Evolutionary conservation across 148 eudicot species (phyloP).

Genomic region (Euryodendron excelsum): DNA sequence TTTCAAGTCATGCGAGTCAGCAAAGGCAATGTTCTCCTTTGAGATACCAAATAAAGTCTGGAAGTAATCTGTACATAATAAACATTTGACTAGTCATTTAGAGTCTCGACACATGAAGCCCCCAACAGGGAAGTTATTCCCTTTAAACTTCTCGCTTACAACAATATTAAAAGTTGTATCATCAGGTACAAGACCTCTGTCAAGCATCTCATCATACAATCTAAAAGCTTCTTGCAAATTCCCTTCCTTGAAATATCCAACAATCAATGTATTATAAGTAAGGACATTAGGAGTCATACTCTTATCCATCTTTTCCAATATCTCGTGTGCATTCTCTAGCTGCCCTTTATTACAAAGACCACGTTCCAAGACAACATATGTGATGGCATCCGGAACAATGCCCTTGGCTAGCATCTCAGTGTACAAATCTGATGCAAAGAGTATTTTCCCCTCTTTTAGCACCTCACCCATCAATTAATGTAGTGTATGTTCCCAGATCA

Average conservation of each 20-base stretch:
- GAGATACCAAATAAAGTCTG: neutral
- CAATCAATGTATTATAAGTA: constrained; percentile 63
- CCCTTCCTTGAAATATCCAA: constrained; percentile 66
- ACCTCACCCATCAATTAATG: constrained; percentile 75
- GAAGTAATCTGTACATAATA: neutral
- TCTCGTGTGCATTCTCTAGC: constrained; percentile 55
- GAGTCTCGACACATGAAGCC: constrained; percentile 17
- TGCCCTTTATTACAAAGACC: constrained; percentile 72
- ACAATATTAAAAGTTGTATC: constrained; percentile 63
- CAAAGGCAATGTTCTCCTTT: neutral
- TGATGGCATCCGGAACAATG: constrained; percentile 53
- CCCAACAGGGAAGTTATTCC: constrained; percentile 12
- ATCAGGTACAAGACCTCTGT: constrained; percentile 66
- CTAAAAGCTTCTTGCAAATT: constrained; percentile 71
- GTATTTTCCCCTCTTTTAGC: constrained; percentile 53
- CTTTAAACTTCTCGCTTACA: constrained; percentile 48
- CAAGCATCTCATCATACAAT: constrained; percentile 80
- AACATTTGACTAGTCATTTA: constrained; percentile 11
- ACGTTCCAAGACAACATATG: constrained; percentile 57
- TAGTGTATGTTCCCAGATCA: constrained; percentile 62
- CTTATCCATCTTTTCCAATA: constrained; percentile 62
- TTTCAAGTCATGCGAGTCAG: too few relatives aligned
- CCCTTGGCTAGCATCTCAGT: constrained; percentile 65
- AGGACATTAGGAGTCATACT: constrained; percentile 45
- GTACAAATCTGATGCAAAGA: constrained; percentile 54